These are phyloP conservation scores for Antrodiella citrinella DNA, from an alignment of 768 basidiomycete species.

Conservation along the genomic window DNA sequence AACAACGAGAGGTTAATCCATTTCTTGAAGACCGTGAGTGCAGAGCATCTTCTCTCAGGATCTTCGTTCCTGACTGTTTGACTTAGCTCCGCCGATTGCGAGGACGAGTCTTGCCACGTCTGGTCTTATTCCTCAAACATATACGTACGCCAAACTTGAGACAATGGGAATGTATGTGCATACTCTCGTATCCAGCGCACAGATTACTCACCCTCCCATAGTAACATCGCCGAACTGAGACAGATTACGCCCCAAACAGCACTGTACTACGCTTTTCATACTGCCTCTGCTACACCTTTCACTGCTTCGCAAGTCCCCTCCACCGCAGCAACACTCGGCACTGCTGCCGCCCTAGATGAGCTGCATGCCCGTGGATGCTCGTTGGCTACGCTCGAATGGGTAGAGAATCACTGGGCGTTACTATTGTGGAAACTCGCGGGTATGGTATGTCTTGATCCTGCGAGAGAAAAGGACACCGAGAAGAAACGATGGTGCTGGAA, in stretches of 20 bases:
- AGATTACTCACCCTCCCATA: conserved; percentile 17
- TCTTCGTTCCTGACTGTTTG: no score
- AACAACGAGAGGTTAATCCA: conserved; percentile 4
- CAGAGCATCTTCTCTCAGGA: no score
- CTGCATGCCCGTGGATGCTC: conserved; percentile 51
- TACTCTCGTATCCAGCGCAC: not conserved
- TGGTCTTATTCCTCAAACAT: conserved; percentile 13
- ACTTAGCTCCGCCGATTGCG: conserved; percentile 8
- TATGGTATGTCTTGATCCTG: conserved; percentile 68
- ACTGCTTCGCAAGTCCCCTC: conserved; percentile 9
- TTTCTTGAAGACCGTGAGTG: not conserved
- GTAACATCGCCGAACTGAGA: conserved; percentile 41
- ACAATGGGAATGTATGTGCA: conserved; percentile 18
- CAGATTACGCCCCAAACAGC: conserved; percentile 51
- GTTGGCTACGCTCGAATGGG: conserved; percentile 72
- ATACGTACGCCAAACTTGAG: conserved; percentile 14
- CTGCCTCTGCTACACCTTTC: conserved; percentile 19
- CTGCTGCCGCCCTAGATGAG: conserved; percentile 47
- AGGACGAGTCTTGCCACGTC: conserved; percentile 14
- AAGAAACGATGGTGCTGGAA: conserved; percentile 72
- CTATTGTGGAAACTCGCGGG: conserved; percentile 95
- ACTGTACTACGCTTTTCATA: conserved; percentile 51
- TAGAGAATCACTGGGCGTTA: conserved; percentile 85
- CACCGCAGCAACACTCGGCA: conserved; percentile 30
- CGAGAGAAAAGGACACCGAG: conserved; percentile 36